Base-by-base conservation (phyloP, 352 stramenopile species). In the Pythium brassicae region DNA sequence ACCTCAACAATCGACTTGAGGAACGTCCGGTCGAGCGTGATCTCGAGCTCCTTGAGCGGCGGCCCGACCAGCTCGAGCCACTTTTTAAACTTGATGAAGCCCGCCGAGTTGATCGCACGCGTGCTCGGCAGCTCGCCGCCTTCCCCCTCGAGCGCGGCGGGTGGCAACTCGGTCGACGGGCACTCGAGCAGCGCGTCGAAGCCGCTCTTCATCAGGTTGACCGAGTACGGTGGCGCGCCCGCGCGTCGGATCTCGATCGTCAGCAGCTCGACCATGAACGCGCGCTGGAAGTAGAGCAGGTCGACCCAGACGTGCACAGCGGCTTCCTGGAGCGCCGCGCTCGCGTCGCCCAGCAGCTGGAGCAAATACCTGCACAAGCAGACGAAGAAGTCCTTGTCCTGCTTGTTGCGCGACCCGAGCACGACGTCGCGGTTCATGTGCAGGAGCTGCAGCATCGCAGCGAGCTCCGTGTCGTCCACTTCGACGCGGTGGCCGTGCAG, bases 121-220 rank as follows among this genome's bases (percentile, higher is more conserved):
- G 37, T 19, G 44, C 23, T 46, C 7, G 44, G 15, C 11, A 34
- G 26, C 9, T 43, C 27, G 9, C 51, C 32, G 22, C 35, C 9
- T 54, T 7, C 22, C 29, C 37, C 20, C 22, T 37, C 42, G 25
- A 45, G 45, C 3, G 14, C 47, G 66, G 9, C 65, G 32, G 2
- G 14, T 4, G n/a, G 10, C n/a, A 22, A 17, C 23, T 54, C 60
- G 48, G 53, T 29, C 44, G 55, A 40, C 8, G 61, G 39, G 17
- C 62, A 78, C 20, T 85, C 66, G 11, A 87, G 61, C 9, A 91
- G 54, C 8, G 72, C 63, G 12, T 91, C 78, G 55, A 91, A 91
- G 0, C 81, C 81, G 35, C 83, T 88, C 56, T 91, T 91, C 70
- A 89, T 85, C 59, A 91, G 50, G 46, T 91, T 89, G 32, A 91